Evolutionary conservation across 805 yeast species (phyloP).

Genomic region (Martiniozyma abietophila): DNA sequence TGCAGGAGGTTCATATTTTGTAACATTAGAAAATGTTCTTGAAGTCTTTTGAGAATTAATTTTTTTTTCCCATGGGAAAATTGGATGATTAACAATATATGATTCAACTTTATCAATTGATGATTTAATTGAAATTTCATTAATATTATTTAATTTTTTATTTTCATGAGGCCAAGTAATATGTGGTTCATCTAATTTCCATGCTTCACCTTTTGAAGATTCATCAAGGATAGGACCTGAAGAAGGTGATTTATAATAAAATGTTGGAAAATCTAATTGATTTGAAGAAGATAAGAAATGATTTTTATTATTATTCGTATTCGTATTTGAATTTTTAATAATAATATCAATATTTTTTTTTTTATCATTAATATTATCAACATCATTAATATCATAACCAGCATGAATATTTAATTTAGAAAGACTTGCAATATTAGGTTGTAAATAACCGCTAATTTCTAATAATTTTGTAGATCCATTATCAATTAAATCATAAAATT

Average conservation of each 20-base stretch:
- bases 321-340: background rate
- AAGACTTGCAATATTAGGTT: slow-evolving; percentile 9
- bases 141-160: background rate
- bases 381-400: background rate
- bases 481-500: slow-evolving; percentile 14
- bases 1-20: slow-evolving; percentile 11
- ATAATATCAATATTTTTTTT: background rate
- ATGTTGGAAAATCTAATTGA: slow-evolving; percentile 16
- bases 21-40: slow-evolving; percentile 15
- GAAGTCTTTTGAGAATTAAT: slow-evolving; percentile 7
- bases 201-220: slow-evolving; percentile 25
- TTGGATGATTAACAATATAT: slow-evolving; percentile 23
- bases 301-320: slow-evolving; percentile 3
- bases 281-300: slow-evolving; percentile 6
- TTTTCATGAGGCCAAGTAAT: slow-evolving; percentile 12
- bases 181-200: slow-evolving; percentile 21
- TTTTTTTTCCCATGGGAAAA: slow-evolving; percentile 30
- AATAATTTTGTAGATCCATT: slow-evolving; percentile 14
- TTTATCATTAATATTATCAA: background rate
- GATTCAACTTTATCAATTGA: slow-evolving; percentile 12
- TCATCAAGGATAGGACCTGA: slow-evolving; percentile 10
- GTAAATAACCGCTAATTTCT: slow-evolving; percentile 17
- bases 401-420: background rate
- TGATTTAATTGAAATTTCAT: background rate
- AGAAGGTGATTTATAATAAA: slow-evolving; percentile 17